Conservation (phyloP, 2,329 filamentous ascomycete genomes). For the Sclerotinia minor region DNA sequence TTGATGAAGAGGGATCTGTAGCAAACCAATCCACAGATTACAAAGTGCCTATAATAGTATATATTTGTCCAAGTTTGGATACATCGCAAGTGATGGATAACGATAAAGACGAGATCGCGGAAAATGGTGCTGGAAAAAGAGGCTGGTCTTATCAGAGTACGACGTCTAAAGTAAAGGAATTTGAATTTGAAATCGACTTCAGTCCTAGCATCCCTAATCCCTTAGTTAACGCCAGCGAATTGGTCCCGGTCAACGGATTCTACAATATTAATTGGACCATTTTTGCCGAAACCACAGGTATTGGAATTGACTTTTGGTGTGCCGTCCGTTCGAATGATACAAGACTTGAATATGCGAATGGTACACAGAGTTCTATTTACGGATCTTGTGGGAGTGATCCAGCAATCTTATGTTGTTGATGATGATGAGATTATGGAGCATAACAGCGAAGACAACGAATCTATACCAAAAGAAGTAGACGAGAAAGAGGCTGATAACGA, state of each 20-base stretch:
- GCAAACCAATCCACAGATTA: not conserved
- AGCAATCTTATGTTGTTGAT: constrained; percentile 7
- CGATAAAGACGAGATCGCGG: not conserved
- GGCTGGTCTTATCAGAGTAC: constrained; percentile 4
- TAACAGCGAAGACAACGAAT: not conserved
- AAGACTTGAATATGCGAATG: not conserved
- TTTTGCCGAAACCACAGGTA: constrained; percentile 5
- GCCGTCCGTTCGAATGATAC: constrained; percentile 11
- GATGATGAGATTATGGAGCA: not conserved
- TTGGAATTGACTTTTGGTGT: constrained; percentile 8
- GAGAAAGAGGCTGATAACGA: not conserved
- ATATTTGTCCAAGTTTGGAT: not conserved
- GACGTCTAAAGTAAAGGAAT: not conserved
- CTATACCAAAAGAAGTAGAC: not conserved
- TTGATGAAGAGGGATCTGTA: constrained; percentile 9
- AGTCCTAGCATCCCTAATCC: constrained; percentile 1
- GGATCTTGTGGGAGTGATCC: not conserved
- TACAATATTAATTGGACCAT: constrained; percentile 5
- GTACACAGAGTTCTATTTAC: not conserved
- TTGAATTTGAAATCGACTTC: constrained; percentile 1
- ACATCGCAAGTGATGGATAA: constrained; percentile 4
- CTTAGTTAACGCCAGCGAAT: not conserved
- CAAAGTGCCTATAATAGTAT: constrained; percentile 8
- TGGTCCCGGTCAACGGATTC: constrained; percentile 1
- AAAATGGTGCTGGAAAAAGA: constrained; percentile 2